These are phyloP conservation scores for Didymella sp. DNA, from an alignment of 2,329 filamentous ascomycete species.

Conservation along the genomic window DNA sequence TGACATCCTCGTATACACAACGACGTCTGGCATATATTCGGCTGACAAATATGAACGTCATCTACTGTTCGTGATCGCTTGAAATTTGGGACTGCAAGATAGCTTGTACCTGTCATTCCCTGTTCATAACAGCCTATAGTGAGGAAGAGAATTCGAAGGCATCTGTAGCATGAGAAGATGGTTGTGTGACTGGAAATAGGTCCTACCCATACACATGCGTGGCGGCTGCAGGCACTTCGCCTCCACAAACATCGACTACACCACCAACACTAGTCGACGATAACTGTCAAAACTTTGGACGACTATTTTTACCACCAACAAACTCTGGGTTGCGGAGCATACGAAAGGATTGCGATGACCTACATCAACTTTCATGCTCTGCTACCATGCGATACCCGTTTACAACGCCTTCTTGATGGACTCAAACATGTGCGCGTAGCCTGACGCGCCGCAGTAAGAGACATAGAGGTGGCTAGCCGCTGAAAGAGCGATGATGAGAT, in stretches of 20 bases:
- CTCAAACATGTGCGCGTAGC: neutral
- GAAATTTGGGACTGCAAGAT: neutral
- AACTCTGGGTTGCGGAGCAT: neutral
- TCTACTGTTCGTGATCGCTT: neutral
- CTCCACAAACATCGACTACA: neutral
- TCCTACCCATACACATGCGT: neutral
- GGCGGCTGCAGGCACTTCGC: constrained; percentile 10
- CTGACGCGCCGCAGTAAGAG: neutral
- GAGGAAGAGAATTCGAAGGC: neutral
- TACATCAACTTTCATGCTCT: neutral
- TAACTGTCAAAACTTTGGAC: neutral
- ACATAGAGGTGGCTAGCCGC: neutral
- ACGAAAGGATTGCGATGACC: neutral
- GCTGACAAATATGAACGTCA: neutral
- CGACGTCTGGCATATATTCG: neutral
- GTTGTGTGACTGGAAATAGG: constrained; percentile 3
- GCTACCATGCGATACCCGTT: neutral
- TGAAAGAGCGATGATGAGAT: neutral
- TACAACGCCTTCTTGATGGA: neutral
- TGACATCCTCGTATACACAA: neutral
- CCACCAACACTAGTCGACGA: neutral
- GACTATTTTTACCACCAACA: neutral
- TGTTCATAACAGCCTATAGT: neutral
- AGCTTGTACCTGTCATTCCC: neutral
- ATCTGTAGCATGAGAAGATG: too few species aligned